Conservation (phyloP, 139 green algal species). For the Volvox reticuliferus region DNA sequence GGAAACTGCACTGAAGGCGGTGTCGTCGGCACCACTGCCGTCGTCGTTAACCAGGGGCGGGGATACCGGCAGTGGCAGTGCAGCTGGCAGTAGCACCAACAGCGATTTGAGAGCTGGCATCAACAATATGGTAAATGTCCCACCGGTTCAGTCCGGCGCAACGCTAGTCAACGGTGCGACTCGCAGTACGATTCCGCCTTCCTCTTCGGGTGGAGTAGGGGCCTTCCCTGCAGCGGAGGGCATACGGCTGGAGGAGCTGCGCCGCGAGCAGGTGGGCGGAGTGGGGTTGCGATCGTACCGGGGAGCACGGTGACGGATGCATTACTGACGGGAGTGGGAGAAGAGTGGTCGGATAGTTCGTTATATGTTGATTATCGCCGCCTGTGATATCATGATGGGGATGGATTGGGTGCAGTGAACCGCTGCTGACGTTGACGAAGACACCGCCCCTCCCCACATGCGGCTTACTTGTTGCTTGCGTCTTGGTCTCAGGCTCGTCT, state of each 20-base stretch:
- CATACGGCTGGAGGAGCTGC: conserved; percentile 50
- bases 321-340: no score
- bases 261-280: conserved; percentile 43
- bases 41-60: background rate
- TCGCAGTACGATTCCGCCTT: background rate
- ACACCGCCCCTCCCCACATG: no score
- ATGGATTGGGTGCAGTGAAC: no score
- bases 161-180: background rate
- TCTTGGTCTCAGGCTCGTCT: conserved; percentile 46
- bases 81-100: background rate
- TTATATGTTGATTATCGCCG: no score
- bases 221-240: background rate
- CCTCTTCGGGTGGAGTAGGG: background rate
- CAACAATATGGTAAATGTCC: background rate
- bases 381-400: no score
- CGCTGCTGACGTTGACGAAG: no score
- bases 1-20: conserved; percentile 15
- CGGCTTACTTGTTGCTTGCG: background rate
- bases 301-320: no score
- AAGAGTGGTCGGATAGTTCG: no score
- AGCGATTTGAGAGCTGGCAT: background rate
- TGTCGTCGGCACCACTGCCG: background rate
- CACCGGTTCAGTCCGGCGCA: background rate
- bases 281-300: no score
- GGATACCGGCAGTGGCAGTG: background rate